Conservation (phyloP, 352 stramenopile genomes). For the Pythium monospermum region DNA sequence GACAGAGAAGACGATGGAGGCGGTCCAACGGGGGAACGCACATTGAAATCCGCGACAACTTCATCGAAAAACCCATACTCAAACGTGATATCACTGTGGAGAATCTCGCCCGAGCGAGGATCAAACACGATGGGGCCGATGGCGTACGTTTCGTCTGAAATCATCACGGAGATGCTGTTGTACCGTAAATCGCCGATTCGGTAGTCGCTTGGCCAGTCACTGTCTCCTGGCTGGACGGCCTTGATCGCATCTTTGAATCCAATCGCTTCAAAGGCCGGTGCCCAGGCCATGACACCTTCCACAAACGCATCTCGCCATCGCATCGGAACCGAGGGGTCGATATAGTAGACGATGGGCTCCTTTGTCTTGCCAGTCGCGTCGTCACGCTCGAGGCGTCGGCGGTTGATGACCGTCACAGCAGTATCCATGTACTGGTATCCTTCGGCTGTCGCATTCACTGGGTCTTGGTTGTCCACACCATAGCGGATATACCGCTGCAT, state of each 20-base stretch:
- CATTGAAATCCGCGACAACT: constrained; percentile 49
- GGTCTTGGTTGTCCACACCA: constrained; percentile 33
- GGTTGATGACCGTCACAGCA: constrained; percentile 64
- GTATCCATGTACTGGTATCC: constrained; percentile 50
- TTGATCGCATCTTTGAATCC: constrained; percentile 69
- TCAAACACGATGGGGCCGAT: constrained; percentile 64
- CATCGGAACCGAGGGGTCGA: constrained; percentile 73
- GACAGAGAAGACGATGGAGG: constrained; percentile 7
- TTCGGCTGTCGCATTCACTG: constrained; percentile 24
- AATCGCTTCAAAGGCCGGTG: constrained; percentile 66
- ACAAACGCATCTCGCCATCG: constrained; percentile 63
- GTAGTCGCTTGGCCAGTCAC: constrained; percentile 76
- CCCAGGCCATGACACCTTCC: constrained; percentile 69
- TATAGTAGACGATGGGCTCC: constrained; percentile 71
- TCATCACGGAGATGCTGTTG: constrained; percentile 83
- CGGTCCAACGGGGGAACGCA: constrained; percentile 33
- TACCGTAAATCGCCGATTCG: constrained; percentile 81
- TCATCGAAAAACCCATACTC: constrained; percentile 83
- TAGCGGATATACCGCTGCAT: constrained; percentile 54
- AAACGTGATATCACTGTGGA: constrained; percentile 84
- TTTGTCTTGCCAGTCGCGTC: constrained; percentile 28
- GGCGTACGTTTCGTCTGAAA: constrained; percentile 73
- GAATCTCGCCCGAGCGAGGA: constrained; percentile 78
- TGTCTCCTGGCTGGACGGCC: constrained; percentile 56
- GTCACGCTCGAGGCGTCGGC: constrained; percentile 51